Percentiles rank a stretch among this genome's conserved stretches.
Evolutionary conservation across 139 green algal genomes (phyloP).

Genomic region (Ulvella scutata): DNA sequence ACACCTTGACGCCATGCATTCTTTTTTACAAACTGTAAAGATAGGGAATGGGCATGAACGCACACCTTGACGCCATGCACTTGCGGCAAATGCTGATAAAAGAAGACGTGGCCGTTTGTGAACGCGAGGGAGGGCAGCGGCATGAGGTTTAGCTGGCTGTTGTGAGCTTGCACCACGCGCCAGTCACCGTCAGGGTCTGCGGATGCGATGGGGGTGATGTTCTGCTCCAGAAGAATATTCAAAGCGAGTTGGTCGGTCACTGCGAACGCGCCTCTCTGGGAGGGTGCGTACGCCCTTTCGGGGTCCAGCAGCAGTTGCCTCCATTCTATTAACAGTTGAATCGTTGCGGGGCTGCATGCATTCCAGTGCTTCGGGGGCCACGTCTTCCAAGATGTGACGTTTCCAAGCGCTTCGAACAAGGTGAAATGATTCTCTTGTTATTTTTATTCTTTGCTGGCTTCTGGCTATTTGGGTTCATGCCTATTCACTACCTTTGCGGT

Average conservation of each 20-base stretch:
- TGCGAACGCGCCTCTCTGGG: neutral
- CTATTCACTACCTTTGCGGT: no score
- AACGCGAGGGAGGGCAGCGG: conserved; percentile 13
- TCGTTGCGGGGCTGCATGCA: neutral
- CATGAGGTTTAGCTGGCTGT: neutral
- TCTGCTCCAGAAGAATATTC: conserved; percentile 12
- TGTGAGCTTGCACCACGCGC: conserved; percentile 7
- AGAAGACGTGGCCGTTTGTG: conserved; percentile 13
- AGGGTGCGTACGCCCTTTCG: neutral
- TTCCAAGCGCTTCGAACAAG: no score
- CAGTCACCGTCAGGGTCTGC: neutral
- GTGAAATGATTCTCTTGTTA: no score
- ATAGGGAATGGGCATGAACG: no score
- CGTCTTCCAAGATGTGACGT: no score
- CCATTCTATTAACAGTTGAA: neutral
- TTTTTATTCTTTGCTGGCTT: no score
- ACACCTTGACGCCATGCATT: no score
- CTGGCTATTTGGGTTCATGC: no score
- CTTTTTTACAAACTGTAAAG: no score
- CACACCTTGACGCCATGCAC: neutral
- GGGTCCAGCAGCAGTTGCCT: neutral
- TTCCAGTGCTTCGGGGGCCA: no score
- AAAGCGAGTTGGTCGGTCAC: conserved; percentile 16
- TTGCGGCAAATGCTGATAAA: conserved; percentile 17
- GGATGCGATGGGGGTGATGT: neutral